These are phyloP conservation scores for Parastagonospora avenae DNA, from an alignment of 2,329 filamentous ascomycete genomes.

Conservation along the genomic window DNA sequence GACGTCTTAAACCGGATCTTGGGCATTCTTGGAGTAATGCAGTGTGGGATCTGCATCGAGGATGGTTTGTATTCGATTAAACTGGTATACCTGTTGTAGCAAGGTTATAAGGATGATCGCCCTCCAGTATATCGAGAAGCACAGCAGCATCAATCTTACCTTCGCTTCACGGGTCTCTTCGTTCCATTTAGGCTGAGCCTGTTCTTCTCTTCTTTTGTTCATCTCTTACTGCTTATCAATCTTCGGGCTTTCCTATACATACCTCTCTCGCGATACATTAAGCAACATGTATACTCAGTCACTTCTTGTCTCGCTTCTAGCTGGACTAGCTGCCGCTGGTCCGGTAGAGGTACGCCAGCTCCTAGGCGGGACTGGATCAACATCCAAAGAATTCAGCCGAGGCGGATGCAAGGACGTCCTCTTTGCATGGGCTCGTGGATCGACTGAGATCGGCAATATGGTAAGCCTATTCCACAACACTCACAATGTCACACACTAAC, in stretches of 20 bases:
- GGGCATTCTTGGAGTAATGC: neutral
- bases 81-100: too few relatives aligned
- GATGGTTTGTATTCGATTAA: neutral
- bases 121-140: neutral
- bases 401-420: conserved; percentile 51
- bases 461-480: conserved; percentile 35
- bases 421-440: conserved; percentile 57
- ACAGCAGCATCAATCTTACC: neutral
- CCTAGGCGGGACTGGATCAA: conserved; percentile 23
- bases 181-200: neutral
- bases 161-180: neutral
- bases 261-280: neutral
- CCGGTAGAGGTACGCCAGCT: conserved; percentile 35
- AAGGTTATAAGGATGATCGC: neutral
- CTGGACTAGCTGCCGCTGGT: conserved; percentile 23
- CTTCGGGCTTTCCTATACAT: neutral
- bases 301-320: conserved; percentile 26
- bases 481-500: conserved; percentile 11
- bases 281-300: conserved; percentile 33
- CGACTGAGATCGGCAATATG: conserved; percentile 57
- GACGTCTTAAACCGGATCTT: neutral
- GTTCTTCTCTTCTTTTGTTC: neutral
- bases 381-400: conserved; percentile 47
- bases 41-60: neutral
- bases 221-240: neutral